Conservation (phyloP, 75 land plant species). For the Cryptomeria japonica region DNA sequence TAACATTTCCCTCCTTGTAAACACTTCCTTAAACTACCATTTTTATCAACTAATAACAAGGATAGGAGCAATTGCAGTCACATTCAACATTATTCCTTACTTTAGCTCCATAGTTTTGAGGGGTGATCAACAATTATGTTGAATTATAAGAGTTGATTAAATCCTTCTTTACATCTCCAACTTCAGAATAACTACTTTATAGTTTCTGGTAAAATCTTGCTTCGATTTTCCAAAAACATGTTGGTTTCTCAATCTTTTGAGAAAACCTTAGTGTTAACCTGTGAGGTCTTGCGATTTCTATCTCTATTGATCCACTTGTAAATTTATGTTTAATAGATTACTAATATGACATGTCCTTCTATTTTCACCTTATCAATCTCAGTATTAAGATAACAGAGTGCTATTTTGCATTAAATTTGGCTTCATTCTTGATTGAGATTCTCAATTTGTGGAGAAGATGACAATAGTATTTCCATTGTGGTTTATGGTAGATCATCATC, state of each 20-base stretch:
- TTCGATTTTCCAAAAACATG: neutral
- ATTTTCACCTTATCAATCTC: neutral
- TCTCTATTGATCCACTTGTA: neutral
- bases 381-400: neutral
- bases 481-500: neutral
- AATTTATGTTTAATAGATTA: neutral
- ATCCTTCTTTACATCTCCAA: neutral
- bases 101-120: neutral
- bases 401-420: neutral
- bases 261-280: neutral
- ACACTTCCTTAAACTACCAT: too few species aligned
- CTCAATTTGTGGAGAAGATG: too few species aligned
- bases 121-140: neutral
- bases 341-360: neutral
- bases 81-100: neutral
- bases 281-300: neutral
- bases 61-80: neutral
- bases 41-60: neutral
- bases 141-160: neutral
- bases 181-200: neutral
- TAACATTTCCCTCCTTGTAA: too few species aligned
- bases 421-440: too few species aligned
- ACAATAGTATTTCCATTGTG: neutral
- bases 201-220: neutral
- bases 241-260: neutral